Evolutionary conservation across 1,139 yeast species (phyloP).

Genomic region (Saccharomyces pastorianus): DNA sequence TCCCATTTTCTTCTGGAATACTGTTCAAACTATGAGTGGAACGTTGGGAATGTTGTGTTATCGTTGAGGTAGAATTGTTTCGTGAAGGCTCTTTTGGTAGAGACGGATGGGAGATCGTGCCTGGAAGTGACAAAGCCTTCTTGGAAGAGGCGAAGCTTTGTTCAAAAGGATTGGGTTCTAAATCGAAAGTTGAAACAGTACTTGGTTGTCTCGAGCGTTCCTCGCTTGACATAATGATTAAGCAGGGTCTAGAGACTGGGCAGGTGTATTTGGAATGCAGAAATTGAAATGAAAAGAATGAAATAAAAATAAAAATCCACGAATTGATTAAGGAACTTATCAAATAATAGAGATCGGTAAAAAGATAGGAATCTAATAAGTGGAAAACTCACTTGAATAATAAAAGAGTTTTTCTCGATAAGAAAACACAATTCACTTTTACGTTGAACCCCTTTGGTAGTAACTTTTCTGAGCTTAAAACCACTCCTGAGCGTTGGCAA

Average conservation of each 20-base stretch:
- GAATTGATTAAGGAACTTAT: not conserved
- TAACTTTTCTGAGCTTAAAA: not conserved
- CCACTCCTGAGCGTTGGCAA: not conserved
- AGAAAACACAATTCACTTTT: not conserved
- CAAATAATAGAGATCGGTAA: not conserved
- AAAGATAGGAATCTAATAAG: not conserved
- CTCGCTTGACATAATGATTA: not conserved
- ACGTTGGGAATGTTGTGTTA: not conserved
- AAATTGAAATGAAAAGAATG: not conserved
- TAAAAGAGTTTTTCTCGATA: not conserved
- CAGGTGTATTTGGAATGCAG: not conserved
- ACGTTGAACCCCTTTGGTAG: not conserved
- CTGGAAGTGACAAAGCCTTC: conserved; percentile 6
- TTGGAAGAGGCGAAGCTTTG: conserved; percentile 69
- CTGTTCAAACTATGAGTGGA: not conserved
- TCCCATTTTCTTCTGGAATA: not conserved
- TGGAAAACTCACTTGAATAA: not conserved
- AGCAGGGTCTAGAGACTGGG: not conserved
- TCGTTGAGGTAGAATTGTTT: not conserved
- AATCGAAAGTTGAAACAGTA: conserved; percentile 43
- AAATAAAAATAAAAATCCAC: not conserved
- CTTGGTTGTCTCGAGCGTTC: not conserved
- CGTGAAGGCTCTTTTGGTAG: not conserved
- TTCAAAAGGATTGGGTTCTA: conserved; percentile 95
- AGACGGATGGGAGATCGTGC: conserved; percentile 4